Evolutionary conservation across 805 yeast genomes (phyloP), one percentile per base, ranked within the genome.

Genomic region (Naumovozyma baii): DNA sequence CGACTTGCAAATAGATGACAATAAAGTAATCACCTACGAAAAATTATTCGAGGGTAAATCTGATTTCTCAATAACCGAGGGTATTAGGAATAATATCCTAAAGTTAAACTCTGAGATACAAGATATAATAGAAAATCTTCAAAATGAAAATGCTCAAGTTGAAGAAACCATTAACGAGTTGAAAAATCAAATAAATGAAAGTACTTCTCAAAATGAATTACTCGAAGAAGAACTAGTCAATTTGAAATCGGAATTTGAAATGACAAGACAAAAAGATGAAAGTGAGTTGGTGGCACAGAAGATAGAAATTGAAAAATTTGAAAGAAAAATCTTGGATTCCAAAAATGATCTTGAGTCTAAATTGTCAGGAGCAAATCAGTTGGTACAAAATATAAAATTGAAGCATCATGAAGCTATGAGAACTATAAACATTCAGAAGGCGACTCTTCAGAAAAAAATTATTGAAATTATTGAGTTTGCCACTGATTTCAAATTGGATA

Each of bases 271-370:
- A 69, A 73, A 75, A 62, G 68, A 33, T 64, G 73, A 47, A 76
- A 76, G 46, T 62, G 71, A 19, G 65, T 71, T 29, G 61, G 73
- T 31, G 4, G 43, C 53, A 19, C 72, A 76, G 41, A 71, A 74
- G 39, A 72, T 78, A n/a, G 82, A 81, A 53, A 70, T 78, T 38
- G 88, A 80, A 55, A 71, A 72, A 52, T 57, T 77, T 39, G 83
- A 78, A 45, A 67, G 74, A 29, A 82, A 78, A 41, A 57, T 80
- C 36, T 71, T 71, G 37, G 49, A 47, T 50, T 65, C 64, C 10
- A 64, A 73, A 55, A 69, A 72, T 42, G 64, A 67, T 16, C 63
- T 66, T 31, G 66, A 73, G 12, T 69, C 39, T 16, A 41, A 36
- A 18, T 29, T 46, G 4, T 17, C 18, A 28, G 43, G 44, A 15